Percentiles rank a stretch among this genome's conserved stretches.
These are phyloP conservation scores for Pyrenula aspistea DNA, from an alignment of 495 filamentous ascomycete genomes.

Conservation along the genomic window DNA sequence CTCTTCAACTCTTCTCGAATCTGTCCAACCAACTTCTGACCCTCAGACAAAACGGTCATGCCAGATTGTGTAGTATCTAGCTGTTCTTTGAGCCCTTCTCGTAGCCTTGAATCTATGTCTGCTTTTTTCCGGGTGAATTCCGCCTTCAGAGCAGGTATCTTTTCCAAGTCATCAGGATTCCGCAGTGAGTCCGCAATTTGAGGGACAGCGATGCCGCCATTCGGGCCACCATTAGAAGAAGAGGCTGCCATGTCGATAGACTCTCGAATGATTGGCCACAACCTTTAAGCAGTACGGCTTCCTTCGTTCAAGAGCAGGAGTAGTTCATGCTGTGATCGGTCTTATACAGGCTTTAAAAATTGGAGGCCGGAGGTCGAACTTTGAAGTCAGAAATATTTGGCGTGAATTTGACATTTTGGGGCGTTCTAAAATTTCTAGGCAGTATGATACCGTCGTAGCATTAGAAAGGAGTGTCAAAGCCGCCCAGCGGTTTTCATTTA, in stretches of 20 bases:
- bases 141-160: constrained; percentile 76
- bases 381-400: too few species aligned
- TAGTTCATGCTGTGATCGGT: too few species aligned
- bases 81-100: constrained; percentile 76
- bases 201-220: constrained; percentile 32
- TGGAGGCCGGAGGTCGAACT: too few species aligned
- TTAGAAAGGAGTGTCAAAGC: too few species aligned
- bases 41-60: constrained; percentile 75
- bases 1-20: constrained; percentile 98
- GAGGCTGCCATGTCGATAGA: background rate
- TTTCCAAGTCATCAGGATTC: constrained; percentile 82
- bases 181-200: constrained; percentile 43
- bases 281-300: too few species aligned
- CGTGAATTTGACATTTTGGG: too few species aligned
- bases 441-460: too few species aligned
- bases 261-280: too few species aligned
- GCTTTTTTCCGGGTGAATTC: constrained; percentile 93
- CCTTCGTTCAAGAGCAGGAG: too few species aligned
- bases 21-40: constrained; percentile 71
- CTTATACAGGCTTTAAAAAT: too few species aligned
- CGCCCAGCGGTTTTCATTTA: too few species aligned
- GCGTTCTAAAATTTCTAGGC: too few species aligned
- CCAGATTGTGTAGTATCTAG: constrained; percentile 84
- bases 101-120: constrained; percentile 79
- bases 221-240: constrained; percentile 16